These are phyloP conservation scores for Leucocoprinus birnbaumii DNA, from an alignment of 768 basidiomycete genomes.

Conservation along the genomic window DNA sequence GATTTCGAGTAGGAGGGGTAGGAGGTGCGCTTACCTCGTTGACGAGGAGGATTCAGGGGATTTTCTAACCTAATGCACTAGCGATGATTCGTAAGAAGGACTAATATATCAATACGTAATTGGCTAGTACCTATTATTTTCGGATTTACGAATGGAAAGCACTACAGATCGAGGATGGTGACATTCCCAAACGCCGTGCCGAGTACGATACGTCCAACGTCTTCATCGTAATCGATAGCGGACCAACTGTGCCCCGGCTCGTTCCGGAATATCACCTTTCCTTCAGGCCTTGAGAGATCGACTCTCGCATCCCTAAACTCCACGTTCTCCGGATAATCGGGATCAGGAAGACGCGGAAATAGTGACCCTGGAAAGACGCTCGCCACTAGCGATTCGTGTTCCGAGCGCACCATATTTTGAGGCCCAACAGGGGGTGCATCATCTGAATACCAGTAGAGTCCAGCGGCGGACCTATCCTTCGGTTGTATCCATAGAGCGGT, in stretches of 20 bases:
- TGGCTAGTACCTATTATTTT: background rate
- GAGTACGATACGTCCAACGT: slow-evolving; percentile 1
- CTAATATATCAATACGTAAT: too few relatives aligned
- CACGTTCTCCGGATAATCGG: background rate
- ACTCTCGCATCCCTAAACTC: background rate
- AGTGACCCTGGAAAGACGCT: slow-evolving; percentile 51
- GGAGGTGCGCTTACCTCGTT: background rate
- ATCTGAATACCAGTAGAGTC: slow-evolving; percentile 25
- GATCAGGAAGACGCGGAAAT: background rate
- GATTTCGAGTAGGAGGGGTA: background rate
- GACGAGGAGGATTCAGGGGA: background rate
- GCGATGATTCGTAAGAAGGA: too few relatives aligned
- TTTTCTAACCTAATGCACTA: background rate
- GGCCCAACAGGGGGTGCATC: slow-evolving; percentile 16
- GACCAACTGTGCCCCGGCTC: slow-evolving; percentile 3
- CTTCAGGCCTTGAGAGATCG: slow-evolving; percentile 10
- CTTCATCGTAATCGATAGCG: slow-evolving; percentile 6
- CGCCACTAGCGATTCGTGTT: slow-evolving; percentile 40
- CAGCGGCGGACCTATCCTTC: slow-evolving; percentile 37
- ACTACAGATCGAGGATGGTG: slow-evolving; percentile 1
- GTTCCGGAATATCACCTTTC: slow-evolving; percentile 12
- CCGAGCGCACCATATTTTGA: background rate
- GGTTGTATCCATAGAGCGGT: slow-evolving; percentile 67
- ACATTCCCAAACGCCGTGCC: slow-evolving; percentile 2
- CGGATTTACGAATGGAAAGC: background rate